Conservation (phyloP, 176 grass and related monocot species). For the Typha latifolia region DNA sequence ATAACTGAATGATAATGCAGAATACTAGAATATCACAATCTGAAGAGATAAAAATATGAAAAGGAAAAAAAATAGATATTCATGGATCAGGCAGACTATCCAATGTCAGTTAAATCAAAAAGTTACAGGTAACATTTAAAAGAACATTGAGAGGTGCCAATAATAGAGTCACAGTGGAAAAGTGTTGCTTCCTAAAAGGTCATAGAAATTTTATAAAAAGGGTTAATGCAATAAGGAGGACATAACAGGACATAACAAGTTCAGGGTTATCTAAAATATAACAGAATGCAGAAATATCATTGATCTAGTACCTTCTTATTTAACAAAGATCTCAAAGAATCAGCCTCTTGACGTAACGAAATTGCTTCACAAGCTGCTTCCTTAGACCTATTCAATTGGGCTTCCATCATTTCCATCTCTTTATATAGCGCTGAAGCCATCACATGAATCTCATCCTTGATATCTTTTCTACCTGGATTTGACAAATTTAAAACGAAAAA, state of each 20-base stretch:
- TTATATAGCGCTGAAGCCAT: constrained; percentile 80
- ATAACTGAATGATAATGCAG: no score
- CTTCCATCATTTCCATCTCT: constrained; percentile 94
- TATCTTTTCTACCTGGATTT: constrained; percentile 73
- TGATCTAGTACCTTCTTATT: constrained; percentile 47
- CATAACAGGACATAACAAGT: not conserved
- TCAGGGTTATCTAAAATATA: not conserved
- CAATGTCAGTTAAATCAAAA: no score
- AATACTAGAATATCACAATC: no score
- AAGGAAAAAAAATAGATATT: no score
- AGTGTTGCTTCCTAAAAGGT: no score
- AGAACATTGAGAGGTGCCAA: no score
- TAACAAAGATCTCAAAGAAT: constrained; percentile 51
- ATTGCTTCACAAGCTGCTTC: constrained; percentile 57
- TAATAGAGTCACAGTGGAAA: no score
- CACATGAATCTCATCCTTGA: constrained; percentile 92
- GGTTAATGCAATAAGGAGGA: no score
- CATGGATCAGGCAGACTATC: no score
- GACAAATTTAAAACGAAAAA: constrained; percentile 13
- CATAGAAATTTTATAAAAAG: no score
- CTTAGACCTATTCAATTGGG: constrained; percentile 82
- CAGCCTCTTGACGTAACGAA: constrained; percentile 63
- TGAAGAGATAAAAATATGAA: no score
- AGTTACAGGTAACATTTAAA: no score
- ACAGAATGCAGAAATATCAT: not conserved